Evolutionary conservation across 331 rosid species (phyloP).

Genomic region (Malus hybrid): DNA sequence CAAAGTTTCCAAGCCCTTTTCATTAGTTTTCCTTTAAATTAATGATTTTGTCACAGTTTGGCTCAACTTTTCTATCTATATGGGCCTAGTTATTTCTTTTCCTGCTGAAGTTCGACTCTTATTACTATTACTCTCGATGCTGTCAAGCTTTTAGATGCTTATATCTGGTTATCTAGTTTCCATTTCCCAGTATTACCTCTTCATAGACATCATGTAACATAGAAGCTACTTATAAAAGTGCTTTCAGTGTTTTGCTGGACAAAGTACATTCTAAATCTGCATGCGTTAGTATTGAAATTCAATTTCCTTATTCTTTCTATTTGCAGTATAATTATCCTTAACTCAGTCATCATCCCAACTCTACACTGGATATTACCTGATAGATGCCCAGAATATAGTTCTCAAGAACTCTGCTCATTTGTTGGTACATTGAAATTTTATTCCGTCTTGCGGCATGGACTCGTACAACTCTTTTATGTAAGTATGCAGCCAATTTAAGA

Average conservation of each 20-base stretch:
- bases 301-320: neutral
- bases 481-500: slow-evolving; percentile 24
- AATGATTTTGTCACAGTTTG: neutral
- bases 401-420: slow-evolving; percentile 41
- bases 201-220: neutral
- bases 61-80: neutral
- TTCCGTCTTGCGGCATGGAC: slow-evolving; percentile 57
- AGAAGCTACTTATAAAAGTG: neutral
- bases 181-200: neutral
- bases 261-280: neutral
- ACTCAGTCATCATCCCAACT: slow-evolving; percentile 60
- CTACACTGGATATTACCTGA: slow-evolving; percentile 79
- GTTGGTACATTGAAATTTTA: slow-evolving; percentile 48
- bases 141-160: neutral
- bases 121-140: neutral
- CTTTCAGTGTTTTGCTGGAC: neutral
- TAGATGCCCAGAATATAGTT: slow-evolving; percentile 35
- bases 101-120: neutral
- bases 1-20: no score
- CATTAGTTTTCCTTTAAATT: no score
- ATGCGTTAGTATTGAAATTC: neutral
- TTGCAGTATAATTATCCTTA: slow-evolving; percentile 67
- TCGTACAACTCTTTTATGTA: slow-evolving; percentile 74
- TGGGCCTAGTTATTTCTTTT: neutral
- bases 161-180: neutral